These are phyloP conservation scores for Scheffersomyces segobiensis DNA, from an alignment of 1,139 yeast species.

Conservation along the genomic window DNA sequence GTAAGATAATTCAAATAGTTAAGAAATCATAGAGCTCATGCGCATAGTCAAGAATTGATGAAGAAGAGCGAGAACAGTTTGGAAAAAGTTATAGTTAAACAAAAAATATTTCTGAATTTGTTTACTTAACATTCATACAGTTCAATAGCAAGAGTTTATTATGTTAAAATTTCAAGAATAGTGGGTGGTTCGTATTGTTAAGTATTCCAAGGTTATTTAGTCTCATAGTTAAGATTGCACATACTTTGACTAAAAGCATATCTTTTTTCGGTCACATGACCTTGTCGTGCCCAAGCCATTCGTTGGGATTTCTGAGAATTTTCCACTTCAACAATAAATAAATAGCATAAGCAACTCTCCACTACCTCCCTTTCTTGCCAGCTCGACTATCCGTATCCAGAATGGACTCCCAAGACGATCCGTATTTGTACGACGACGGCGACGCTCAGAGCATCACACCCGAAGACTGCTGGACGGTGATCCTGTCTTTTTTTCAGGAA, in stretches of 20 bases:
- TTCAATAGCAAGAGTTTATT: no score
- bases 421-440: conserved; percentile 64
- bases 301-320: background rate
- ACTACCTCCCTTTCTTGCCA: background rate
- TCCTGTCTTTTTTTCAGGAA: conserved; percentile 92
- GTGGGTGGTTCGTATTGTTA: no score
- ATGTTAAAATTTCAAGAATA: no score
- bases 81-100: no score
- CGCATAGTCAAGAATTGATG: background rate
- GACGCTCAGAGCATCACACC: conserved; percentile 82
- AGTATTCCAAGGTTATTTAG: no score
- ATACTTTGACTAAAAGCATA: background rate
- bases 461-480: conserved; percentile 99
- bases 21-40: background rate
- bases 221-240: background rate
- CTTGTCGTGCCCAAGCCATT: background rate
- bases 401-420: conserved; percentile 39
- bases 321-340: background rate
- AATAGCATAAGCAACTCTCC: background rate
- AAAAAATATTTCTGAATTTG: no score
- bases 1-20: background rate
- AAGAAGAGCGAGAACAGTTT: background rate
- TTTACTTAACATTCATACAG: no score
- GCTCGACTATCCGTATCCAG: background rate
- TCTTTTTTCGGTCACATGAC: background rate